These are phyloP conservation scores for Cystobasidium ongulense DNA, from an alignment of 768 basidiomycete species.

Conservation along the genomic window DNA sequence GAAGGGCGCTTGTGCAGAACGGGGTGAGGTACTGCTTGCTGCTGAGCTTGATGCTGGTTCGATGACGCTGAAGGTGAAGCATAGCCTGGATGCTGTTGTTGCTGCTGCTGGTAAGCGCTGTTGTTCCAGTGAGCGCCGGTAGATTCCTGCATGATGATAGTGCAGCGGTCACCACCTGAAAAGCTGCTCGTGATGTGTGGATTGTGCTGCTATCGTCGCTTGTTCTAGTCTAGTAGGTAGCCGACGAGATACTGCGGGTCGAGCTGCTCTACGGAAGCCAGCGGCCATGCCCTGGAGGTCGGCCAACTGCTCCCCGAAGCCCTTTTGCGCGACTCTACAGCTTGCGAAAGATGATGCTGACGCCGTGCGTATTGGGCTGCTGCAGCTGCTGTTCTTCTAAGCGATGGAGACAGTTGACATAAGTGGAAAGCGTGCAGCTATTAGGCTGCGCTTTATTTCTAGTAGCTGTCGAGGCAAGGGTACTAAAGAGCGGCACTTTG, in stretches of 20 bases:
- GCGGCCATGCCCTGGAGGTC: not conserved
- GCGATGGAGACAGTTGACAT: too few relatives aligned
- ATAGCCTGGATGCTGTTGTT: slow-evolving; percentile 11
- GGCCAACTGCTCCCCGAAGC: not conserved
- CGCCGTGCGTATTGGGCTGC: too few relatives aligned
- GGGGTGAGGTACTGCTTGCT: not conserved
- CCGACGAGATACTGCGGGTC: not conserved
- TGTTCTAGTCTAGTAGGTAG: not conserved
- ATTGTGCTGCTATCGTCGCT: not conserved
- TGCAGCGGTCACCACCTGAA: not conserved
- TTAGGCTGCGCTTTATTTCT: too few relatives aligned
- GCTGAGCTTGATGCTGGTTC: not conserved
- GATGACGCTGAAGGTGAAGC: not conserved
- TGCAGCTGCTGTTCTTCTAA: too few relatives aligned
- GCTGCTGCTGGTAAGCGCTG: not conserved
- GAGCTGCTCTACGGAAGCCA: not conserved
- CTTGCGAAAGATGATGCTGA: too few relatives aligned
- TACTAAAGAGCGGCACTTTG: too few relatives aligned
- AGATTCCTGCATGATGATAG: not conserved
- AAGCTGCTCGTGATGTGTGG: not conserved
- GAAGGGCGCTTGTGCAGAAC: slow-evolving; percentile 12
- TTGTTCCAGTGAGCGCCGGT: not conserved
- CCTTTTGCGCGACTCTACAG: not conserved
- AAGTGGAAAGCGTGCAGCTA: too few relatives aligned
- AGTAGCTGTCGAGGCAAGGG: too few relatives aligned